Percentiles rank a stretch among this genome's conserved stretches.
Evolutionary conservation across 169 alveolate species (phyloP).

Genomic region (Plasmodium vivax): DNA sequence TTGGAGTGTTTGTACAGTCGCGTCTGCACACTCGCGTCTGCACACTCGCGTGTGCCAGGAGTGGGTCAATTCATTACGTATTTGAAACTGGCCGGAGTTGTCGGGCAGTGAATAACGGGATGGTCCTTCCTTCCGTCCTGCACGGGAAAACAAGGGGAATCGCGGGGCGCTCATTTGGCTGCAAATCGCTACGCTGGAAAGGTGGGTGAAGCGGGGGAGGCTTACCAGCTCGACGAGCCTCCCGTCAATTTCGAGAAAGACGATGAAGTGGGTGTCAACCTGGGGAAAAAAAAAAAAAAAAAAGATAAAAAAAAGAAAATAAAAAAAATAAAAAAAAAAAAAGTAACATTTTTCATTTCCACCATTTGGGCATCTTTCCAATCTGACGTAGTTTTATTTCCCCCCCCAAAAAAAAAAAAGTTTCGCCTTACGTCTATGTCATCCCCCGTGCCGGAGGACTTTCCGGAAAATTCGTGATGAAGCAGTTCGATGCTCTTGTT

Average conservation of each 20-base stretch:
- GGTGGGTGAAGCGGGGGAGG: neutral
- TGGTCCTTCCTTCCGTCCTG: slow-evolving; percentile 53
- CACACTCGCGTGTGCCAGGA: neutral
- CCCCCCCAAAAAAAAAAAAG: neutral
- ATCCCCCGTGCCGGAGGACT: neutral
- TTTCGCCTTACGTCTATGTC: slow-evolving; percentile 3
- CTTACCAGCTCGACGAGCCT: slow-evolving; percentile 38
- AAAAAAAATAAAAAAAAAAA: too few relatives aligned
- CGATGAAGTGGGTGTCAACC: slow-evolving; percentile 70
- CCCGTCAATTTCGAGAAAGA: slow-evolving; percentile 27
- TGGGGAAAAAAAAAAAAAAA: neutral
- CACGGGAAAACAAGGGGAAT: neutral
- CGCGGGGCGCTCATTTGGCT: neutral
- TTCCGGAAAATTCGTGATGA: slow-evolving; percentile 52
- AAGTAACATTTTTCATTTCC: neutral
- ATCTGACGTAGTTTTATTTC: neutral
- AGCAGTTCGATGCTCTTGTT: slow-evolving; percentile 17
- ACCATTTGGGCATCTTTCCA: neutral
- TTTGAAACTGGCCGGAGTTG: slow-evolving; percentile 5
- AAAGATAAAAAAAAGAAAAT: neutral
- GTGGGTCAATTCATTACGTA: slow-evolving; percentile 10
- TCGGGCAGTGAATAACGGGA: slow-evolving; percentile 36
- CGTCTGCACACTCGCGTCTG: too few relatives aligned
- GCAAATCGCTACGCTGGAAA: neutral
- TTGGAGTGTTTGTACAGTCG: too few relatives aligned